Evolutionary conservation across 1,284 basidiomycete genomes (phyloP).

Genomic region (Gastroboletus turbinatus): DNA sequence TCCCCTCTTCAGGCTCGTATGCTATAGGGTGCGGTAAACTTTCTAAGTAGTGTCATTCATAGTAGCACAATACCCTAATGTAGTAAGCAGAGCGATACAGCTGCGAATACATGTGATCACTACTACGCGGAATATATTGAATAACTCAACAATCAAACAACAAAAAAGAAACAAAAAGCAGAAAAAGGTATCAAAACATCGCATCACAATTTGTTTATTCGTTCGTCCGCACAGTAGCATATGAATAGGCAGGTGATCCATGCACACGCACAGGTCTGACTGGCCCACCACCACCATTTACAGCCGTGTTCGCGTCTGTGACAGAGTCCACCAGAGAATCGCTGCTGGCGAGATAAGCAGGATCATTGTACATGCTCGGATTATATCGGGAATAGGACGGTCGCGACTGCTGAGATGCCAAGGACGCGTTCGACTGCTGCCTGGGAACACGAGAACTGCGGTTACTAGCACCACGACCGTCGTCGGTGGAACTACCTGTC

Average conservation of each 20-base stretch:
- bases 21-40: background rate
- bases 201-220: conserved; percentile 5
- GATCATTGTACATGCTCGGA: conserved; percentile 28
- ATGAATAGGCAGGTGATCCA: conserved; percentile 27
- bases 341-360: conserved; percentile 23
- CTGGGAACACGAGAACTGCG: conserved; percentile 10
- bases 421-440: conserved; percentile 26
- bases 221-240: conserved; percentile 15
- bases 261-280: conserved; percentile 18
- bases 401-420: conserved; percentile 24
- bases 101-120: conserved; percentile 7
- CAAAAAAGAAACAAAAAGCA: background rate
- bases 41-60: background rate
- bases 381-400: conserved; percentile 20
- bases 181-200: background rate
- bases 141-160: conserved; percentile 14
- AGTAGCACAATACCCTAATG: background rate
- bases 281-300: conserved; percentile 25
- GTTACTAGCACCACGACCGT: conserved; percentile 1
- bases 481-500: conserved; percentile 11
- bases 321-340: conserved; percentile 28
- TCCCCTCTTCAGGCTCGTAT: background rate
- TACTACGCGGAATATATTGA: conserved; percentile 7
- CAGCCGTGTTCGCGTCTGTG: conserved; percentile 27
- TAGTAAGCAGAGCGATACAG: background rate